Percentiles rank a stretch among this genome's conserved stretches.
phyloP scores from a whole-genome alignment of 1,139 yeast species.

The Petasospora fabianii region DNA sequence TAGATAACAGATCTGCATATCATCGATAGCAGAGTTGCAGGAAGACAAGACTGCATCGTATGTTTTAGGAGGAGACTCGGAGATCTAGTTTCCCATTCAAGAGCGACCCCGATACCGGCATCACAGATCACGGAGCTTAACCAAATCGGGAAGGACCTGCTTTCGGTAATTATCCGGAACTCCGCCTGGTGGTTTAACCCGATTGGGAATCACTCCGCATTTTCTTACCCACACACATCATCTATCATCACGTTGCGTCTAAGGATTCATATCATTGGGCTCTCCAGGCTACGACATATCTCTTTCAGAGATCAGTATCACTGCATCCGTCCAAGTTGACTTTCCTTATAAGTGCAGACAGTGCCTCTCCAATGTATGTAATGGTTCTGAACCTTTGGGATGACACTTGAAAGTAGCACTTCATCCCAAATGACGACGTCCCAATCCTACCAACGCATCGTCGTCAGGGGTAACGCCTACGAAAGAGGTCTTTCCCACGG shows the following conservation, averaged over 20 bases:
- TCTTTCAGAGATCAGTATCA: too few relatives aligned
- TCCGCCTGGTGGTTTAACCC: neutral
- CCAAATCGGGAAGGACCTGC: neutral
- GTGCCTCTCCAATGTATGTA: too few relatives aligned
- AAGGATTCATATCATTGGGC: too few relatives aligned
- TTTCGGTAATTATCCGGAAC: neutral
- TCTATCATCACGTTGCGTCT: too few relatives aligned
- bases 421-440: neutral
- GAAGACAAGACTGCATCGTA: too few relatives aligned
- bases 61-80: neutral
- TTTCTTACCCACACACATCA: neutral
- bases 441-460: slow-evolving; percentile 11
- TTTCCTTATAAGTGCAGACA: too few relatives aligned
- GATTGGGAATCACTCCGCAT: neutral
- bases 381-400: too few relatives aligned
- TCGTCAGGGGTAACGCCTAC: slow-evolving; percentile 13
- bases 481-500: slow-evolving; percentile 16
- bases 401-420: too few relatives aligned
- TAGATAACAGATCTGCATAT: neutral
- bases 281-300: too few relatives aligned
- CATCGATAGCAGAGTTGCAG: neutral
- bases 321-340: too few relatives aligned
- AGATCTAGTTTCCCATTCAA: neutral
- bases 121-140: too few relatives aligned
- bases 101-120: neutral